Evolutionary conservation across 495 filamentous ascomycete species (phyloP), one percentile per base, ranked within the genome.

Genomic region (Tuber borchii): DNA sequence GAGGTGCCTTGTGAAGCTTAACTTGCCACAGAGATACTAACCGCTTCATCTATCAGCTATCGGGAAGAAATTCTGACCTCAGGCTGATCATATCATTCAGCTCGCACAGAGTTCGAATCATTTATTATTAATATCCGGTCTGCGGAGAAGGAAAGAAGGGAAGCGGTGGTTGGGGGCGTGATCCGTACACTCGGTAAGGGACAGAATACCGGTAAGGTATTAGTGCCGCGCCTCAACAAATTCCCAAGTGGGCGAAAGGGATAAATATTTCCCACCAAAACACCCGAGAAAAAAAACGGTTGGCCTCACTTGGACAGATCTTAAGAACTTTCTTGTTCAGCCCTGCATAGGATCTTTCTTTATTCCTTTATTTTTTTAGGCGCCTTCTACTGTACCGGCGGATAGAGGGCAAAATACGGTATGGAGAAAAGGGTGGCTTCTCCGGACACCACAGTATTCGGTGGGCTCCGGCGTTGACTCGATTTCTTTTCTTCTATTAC

Each of bases 201-300:
- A 56, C 56, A 31, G 56, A 31, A 65, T 65, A n/a, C n/a, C n/a
- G n/a, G n/a, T n/a, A 65, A 65, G 56, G n/a, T 65, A 75, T 78
- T 75, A 37, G 75, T 51, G 68, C 75, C 46, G 22, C 71, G 37
- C 70, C 77, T 79, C 77, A 79, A 79, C 77, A 79, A 75, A 79
- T 79, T 79, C 37, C 16, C 72, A 79, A 79, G n/a, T 10, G 73
- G 77, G 9, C 76, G 69, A 68, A 51, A 4, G 70, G 48, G 46
- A 56, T 43, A 74, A 71, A 42, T 39, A 69, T 75, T 79, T 79
- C 77, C 76, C 77, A 79, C 77, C 77, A 69, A 79, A 79, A 65
- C 56, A 79, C 77, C 20, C 31, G 71, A 76, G 16, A 44, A n/a
- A 39, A 39, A 39, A 70, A 71, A 45, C 69, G 34, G 48, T 70